Evolutionary conservation across 352 stramenopile species (phyloP).

Genomic region (Globisporangium okanoganense): DNA sequence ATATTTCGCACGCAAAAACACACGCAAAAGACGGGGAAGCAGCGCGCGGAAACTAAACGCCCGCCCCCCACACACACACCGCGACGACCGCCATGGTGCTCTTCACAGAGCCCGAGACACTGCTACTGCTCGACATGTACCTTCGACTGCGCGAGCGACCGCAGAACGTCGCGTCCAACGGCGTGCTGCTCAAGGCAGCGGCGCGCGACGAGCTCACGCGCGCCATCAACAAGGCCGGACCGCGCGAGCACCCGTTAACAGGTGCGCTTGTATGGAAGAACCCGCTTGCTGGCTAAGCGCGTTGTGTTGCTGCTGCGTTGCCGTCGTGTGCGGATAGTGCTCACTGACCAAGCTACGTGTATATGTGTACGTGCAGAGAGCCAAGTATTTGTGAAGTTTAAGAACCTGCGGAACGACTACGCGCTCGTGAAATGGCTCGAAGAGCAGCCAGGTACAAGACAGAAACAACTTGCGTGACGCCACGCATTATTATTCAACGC

Average conservation of each 20-base stretch:
- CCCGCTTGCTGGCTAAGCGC: too few relatives aligned
- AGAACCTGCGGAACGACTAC: slow-evolving; percentile 62
- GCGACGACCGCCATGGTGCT: slow-evolving; percentile 39
- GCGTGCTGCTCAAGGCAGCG: slow-evolving; percentile 41
- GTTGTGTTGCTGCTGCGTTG: background rate
- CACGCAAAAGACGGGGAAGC: too few relatives aligned
- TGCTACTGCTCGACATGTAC: slow-evolving; percentile 52
- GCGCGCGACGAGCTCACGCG: slow-evolving; percentile 41
- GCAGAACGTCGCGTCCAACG: slow-evolving; percentile 42
- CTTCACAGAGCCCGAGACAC: slow-evolving; percentile 46
- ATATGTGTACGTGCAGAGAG: slow-evolving; percentile 20
- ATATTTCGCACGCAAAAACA: too few relatives aligned
- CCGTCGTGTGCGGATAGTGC: too few relatives aligned
- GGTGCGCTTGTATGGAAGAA: slow-evolving; percentile 14
- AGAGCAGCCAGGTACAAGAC: slow-evolving; percentile 32
- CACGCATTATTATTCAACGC: too few relatives aligned
- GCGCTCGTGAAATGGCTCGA: slow-evolving; percentile 41
- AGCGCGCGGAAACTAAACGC: too few relatives aligned
- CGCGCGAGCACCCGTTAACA: slow-evolving; percentile 30
- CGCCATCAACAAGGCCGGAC: slow-evolving; percentile 36
- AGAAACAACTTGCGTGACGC: too few relatives aligned
- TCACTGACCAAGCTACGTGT: background rate
- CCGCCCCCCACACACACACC: background rate
- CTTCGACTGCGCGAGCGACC: slow-evolving; percentile 29
- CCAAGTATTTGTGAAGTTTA: slow-evolving; percentile 62